Conservation (phyloP, 1,284 basidiomycete species). For the Irpex lacteus region DNA sequence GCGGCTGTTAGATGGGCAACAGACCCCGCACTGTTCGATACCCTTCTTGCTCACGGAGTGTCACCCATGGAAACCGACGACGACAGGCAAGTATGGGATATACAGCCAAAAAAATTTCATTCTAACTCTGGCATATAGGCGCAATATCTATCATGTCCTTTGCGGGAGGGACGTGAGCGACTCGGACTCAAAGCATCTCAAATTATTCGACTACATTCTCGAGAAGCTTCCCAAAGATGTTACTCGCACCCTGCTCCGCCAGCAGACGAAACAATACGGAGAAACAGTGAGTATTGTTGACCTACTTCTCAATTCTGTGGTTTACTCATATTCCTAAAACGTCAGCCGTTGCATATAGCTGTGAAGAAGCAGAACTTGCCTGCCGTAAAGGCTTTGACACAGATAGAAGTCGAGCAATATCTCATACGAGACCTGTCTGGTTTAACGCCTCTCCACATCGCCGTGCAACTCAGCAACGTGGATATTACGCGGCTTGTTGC, state of each 20-base stretch:
- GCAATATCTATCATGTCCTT: slow-evolving; percentile 54
- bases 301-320: background rate
- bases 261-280: slow-evolving; percentile 40
- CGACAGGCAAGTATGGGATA: slow-evolving; percentile 36
- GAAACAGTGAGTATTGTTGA: slow-evolving; percentile 41
- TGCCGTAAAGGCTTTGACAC: slow-evolving; percentile 33
- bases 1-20: slow-evolving; percentile 35
- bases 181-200: background rate
- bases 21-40: slow-evolving; percentile 41
- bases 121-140: slow-evolving; percentile 29
- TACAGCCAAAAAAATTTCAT: background rate
- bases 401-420: slow-evolving; percentile 31
- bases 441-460: slow-evolving; percentile 45
- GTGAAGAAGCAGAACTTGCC: slow-evolving; percentile 31
- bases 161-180: slow-evolving; percentile 27
- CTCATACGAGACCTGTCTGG: slow-evolving; percentile 41
- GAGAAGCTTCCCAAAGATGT: slow-evolving; percentile 47
- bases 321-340: background rate
- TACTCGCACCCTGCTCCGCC: slow-evolving; percentile 37
- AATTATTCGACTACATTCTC: slow-evolving; percentile 41
- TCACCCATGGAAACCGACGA: slow-evolving; percentile 41
- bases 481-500: slow-evolving; percentile 38
- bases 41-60: slow-evolving; percentile 44
- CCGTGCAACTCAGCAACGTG: slow-evolving; percentile 31
- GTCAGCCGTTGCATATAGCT: slow-evolving; percentile 50